A percentile compares a stretch with the other conserved stretches of the same genome.
Evolutionary conservation across 805 yeast species (phyloP).

Genomic region (Peterozyma xylosa): DNA sequence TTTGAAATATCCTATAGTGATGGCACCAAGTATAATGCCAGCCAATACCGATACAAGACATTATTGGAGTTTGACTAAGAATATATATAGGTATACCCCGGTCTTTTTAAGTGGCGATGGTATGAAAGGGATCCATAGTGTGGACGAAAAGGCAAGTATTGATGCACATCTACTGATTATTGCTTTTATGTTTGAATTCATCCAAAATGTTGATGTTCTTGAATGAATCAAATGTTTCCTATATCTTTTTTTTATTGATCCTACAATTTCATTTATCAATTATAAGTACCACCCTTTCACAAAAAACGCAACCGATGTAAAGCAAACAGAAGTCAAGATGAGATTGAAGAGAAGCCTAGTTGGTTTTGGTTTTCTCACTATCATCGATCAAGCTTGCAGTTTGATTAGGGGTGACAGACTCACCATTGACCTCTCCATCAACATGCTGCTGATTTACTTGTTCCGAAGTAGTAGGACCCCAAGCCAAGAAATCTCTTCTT

Average conservation of each 20-base stretch:
- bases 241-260: too few species aligned
- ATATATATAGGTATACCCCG: conserved; percentile 47
- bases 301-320: too few species aligned
- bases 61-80: conserved; percentile 50
- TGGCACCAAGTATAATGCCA: conserved; percentile 54
- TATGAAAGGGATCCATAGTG: conserved; percentile 43
- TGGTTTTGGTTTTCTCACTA: not conserved
- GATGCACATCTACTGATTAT: conserved; percentile 51
- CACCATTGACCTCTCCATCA: not conserved
- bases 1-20: conserved; percentile 23
- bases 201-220: conserved; percentile 30
- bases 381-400: not conserved
- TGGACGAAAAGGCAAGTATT: conserved; percentile 50
- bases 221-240: not conserved
- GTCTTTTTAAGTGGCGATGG: conserved; percentile 20
- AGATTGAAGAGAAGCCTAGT: not conserved
- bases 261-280: too few species aligned
- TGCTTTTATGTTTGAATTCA: conserved; percentile 48
- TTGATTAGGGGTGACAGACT: not conserved
- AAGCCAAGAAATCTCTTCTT: conserved; percentile 76
- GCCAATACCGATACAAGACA: conserved; percentile 62
- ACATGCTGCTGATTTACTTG: not conserved
- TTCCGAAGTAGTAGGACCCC: conserved; percentile 16
- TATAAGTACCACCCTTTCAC: too few species aligned
- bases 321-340: too few species aligned